These are phyloP conservation scores for Suhomyces panamericanus DNA, from an alignment of 1,139 yeast species.

Conservation along the genomic window DNA sequence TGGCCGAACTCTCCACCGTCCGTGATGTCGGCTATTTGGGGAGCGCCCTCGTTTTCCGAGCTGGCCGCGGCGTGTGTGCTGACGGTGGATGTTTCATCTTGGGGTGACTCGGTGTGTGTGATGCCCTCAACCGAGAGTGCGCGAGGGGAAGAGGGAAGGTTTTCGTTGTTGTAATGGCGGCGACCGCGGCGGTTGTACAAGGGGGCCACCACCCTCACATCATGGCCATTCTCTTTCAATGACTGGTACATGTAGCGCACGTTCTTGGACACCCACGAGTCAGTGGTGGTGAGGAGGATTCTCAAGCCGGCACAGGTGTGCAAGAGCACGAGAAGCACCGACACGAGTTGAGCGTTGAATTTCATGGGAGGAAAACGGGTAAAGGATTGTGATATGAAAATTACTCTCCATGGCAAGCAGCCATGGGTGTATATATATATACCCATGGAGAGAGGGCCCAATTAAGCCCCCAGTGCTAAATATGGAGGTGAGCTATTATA, in stretches of 20 bases:
- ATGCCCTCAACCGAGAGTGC: not conserved
- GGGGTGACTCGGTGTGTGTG: not conserved
- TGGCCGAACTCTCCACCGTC: constrained; percentile 43
- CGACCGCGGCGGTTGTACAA: constrained; percentile 22
- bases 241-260: constrained; percentile 30
- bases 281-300: constrained; percentile 36
- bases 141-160: not conserved
- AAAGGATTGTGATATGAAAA: too few species aligned
- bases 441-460: not conserved
- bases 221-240: constrained; percentile 30
- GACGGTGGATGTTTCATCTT: too few species aligned
- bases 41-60: constrained; percentile 6
- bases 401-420: not conserved
- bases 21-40: not conserved
- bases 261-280: constrained; percentile 44
- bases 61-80: not conserved
- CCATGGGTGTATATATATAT: not conserved
- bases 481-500: constrained; percentile 1
- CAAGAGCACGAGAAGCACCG: constrained; percentile 7
- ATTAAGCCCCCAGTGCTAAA: constrained; percentile 9
- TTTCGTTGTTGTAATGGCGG: not conserved
- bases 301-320: constrained; percentile 23
- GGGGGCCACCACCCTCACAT: constrained; percentile 36
- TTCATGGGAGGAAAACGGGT: constrained; percentile 2
- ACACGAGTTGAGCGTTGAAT: constrained; percentile 1